A percentile compares a stretch with the other conserved stretches of the same genome.
Conservation (phyloP, 768 basidiomycete genomes). For the Lentinus brumalis region DNA sequence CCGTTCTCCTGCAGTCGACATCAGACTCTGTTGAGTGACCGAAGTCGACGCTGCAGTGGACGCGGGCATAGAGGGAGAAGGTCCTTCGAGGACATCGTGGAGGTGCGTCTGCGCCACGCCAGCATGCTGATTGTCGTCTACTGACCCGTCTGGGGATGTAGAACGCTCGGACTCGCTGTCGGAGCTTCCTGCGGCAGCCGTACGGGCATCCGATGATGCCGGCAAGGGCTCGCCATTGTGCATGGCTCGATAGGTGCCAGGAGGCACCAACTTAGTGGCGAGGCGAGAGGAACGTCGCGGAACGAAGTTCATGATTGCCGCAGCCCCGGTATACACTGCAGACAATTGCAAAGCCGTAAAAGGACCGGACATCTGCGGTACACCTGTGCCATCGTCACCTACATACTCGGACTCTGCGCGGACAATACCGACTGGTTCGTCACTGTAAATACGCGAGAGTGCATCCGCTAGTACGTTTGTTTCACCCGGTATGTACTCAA, state of each 20-base stretch:
- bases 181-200: no score
- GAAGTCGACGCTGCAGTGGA: no score
- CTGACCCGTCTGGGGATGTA: no score
- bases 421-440: conserved; percentile 16
- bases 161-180: no score
- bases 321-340: background rate
- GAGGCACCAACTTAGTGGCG: background rate
- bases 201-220: no score
- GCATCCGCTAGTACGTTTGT: conserved; percentile 22
- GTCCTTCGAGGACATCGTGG: background rate
- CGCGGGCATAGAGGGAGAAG: no score
- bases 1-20: background rate
- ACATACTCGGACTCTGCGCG: conserved; percentile 12
- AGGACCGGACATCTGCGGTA: background rate
- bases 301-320: background rate
- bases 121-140: no score
- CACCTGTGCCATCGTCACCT: background rate
- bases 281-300: background rate
- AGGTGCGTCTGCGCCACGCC: no score
- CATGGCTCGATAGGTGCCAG: background rate
- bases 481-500: conserved; percentile 25
- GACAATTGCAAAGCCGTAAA: background rate
- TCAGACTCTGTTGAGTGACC: background rate
- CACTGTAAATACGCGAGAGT: conserved; percentile 7
- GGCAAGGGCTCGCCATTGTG: background rate